These are phyloP conservation scores for Pseudocercospora vitis DNA, from an alignment of 2,329 filamentous ascomycete genomes.

Conservation along the genomic window DNA sequence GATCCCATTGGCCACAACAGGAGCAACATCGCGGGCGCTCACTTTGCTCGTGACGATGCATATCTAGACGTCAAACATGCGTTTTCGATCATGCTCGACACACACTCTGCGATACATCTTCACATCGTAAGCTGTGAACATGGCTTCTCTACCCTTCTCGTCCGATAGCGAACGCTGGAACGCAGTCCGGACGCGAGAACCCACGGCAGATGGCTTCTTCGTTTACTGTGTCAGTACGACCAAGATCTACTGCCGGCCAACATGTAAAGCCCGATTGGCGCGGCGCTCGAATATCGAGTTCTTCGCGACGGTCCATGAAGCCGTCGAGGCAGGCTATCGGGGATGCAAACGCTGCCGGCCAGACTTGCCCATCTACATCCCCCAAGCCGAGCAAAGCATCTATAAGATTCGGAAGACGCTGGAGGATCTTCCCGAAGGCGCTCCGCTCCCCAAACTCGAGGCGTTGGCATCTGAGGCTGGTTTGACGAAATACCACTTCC, in stretches of 20 bases:
- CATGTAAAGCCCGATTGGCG: conserved; percentile 60
- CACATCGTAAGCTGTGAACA: background rate
- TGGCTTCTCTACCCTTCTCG: background rate
- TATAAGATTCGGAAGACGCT: conserved; percentile 15
- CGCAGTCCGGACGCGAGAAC: conserved; percentile 18
- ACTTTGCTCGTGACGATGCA: too few relatives aligned
- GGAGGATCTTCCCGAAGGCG: conserved; percentile 12
- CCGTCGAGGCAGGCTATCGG: conserved; percentile 53
- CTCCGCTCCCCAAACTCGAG: conserved; percentile 36
- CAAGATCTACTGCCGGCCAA: conserved; percentile 61
- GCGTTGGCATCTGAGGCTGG: conserved; percentile 54
- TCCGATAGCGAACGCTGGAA: conserved; percentile 15
- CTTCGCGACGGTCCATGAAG: conserved; percentile 49
- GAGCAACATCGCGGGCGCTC: background rate
- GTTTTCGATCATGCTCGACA: background rate
- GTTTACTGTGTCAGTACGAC: conserved; percentile 60
- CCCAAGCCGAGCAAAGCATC: conserved; percentile 16
- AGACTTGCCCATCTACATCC: conserved; percentile 20
- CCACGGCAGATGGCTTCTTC: conserved; percentile 40
- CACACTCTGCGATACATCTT: background rate
- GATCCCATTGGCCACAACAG: background rate
- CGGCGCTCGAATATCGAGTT: conserved; percentile 59
- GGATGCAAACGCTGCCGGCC: conserved; percentile 61
- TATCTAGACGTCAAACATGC: too few relatives aligned
- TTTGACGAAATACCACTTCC: conserved; percentile 60